phyloP scores from a whole-genome alignment of 108 stramenopile genomes.

The Schizochytrium sp. region DNA sequence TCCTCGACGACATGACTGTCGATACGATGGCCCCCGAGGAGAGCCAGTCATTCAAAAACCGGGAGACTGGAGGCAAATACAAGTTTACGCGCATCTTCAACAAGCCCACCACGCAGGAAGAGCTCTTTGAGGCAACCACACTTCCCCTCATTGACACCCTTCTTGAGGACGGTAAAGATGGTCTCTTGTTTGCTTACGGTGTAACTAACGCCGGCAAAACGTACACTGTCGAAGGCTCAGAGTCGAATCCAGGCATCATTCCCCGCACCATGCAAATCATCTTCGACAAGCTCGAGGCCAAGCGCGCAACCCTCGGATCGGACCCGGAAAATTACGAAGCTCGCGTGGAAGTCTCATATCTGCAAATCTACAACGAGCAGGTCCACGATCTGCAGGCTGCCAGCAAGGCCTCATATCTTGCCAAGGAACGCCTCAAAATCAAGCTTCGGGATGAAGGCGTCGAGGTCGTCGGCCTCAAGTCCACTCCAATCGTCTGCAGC shows the following conservation, averaged over 20 bases:
- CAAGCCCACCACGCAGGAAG: slow-evolving; percentile 22
- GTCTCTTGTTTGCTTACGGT: slow-evolving; percentile 86
- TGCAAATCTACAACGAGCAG: slow-evolving; percentile 97
- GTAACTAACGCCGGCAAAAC: slow-evolving; percentile 98
- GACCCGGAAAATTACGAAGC: slow-evolving; percentile 40
- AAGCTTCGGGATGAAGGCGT: slow-evolving; percentile 31
- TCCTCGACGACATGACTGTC: not conserved
- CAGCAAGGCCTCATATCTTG: not conserved
- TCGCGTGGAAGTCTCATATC: slow-evolving; percentile 60
- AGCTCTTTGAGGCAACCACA: slow-evolving; percentile 25
- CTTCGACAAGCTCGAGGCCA: slow-evolving; percentile 43
- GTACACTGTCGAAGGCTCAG: slow-evolving; percentile 82
- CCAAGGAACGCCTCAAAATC: slow-evolving; percentile 55
- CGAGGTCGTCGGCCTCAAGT: slow-evolving; percentile 20
- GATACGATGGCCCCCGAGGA: slow-evolving; percentile 10
- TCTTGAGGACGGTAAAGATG: slow-evolving; percentile 27
- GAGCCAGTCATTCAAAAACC: not conserved
- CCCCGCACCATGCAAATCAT: slow-evolving; percentile 53
- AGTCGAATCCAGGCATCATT: slow-evolving; percentile 27
- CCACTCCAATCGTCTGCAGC: not conserved
- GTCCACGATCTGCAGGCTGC: slow-evolving; percentile 75
- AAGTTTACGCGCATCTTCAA: slow-evolving; percentile 36
- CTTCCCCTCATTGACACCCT: slow-evolving; percentile 33
- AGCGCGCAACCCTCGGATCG: not conserved
- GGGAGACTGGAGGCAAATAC: slow-evolving; percentile 27